phyloP scores from a whole-genome alignment of 306 rosid species.

The Cicer bijugum region DNA sequence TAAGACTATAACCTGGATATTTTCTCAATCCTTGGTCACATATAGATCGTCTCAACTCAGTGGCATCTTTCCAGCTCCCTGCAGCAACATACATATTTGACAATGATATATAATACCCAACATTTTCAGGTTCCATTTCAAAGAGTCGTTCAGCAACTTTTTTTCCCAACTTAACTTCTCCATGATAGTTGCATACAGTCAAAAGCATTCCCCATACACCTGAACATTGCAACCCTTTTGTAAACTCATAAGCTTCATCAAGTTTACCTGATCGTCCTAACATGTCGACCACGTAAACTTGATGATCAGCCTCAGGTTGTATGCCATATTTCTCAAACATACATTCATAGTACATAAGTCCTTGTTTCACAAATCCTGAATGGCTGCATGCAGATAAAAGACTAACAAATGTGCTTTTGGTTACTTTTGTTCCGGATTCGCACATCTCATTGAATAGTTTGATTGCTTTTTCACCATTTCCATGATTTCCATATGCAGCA shows the following conservation, averaged over 20 bases:
- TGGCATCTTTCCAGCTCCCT: slow-evolving; percentile 73
- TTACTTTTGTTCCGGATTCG: slow-evolving; percentile 47
- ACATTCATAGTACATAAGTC: slow-evolving; percentile 51
- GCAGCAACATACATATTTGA: slow-evolving; percentile 67
- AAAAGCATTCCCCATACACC: slow-evolving; percentile 68
- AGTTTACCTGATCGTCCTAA: slow-evolving; percentile 61
- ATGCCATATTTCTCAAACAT: slow-evolving; percentile 56
- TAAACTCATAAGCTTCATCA: slow-evolving; percentile 55
- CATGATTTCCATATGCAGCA: slow-evolving; percentile 60
- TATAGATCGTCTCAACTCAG: slow-evolving; percentile 48
- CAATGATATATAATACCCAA: slow-evolving; percentile 63
- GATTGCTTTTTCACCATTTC: slow-evolving; percentile 57
- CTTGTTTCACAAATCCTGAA: slow-evolving; percentile 57
- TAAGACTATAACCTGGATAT: slow-evolving; percentile 54
- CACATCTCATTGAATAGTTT: slow-evolving; percentile 55
- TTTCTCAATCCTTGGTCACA: slow-evolving; percentile 52
- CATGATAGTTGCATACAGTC: slow-evolving; percentile 66
- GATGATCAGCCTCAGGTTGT: slow-evolving; percentile 60
- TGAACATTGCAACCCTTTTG: slow-evolving; percentile 43
- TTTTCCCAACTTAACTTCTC: slow-evolving; percentile 62
- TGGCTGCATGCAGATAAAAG: slow-evolving; percentile 70
- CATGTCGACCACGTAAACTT: slow-evolving; percentile 60
- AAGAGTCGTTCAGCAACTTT: slow-evolving; percentile 56
- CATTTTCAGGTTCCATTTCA: slow-evolving; percentile 60
- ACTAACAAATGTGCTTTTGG: slow-evolving; percentile 64